Base-by-base conservation (phyloP, 352 stramenopile species). In the Plasmopara halstedii region DNA sequence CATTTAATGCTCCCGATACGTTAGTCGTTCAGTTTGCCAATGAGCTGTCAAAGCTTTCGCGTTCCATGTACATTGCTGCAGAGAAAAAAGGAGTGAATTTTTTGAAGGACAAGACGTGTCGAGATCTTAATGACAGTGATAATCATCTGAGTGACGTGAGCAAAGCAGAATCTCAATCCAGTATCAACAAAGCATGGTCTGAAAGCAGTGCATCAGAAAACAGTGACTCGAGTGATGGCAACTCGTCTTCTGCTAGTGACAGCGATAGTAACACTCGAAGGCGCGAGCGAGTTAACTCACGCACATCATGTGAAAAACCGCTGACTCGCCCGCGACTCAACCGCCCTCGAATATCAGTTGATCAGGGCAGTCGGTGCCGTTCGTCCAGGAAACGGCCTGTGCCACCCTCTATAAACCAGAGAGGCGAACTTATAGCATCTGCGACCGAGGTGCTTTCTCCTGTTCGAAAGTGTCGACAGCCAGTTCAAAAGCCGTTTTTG, bases 1-100 rank as follows among this genome's bases (percentile, higher is more conserved):
- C 56, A 25, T 95, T 87, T 51, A 94, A 95, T 46, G 63, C 73
- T 36, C 42, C 64, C 7, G 81, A 92, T 42, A 86, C 76, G 33
- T 53, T 84, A 37, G 77, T 94, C 17, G 73, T 88, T 11, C 62
- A 87, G 41, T 94, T 90, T 57, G 79, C 82, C 14, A 56, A 86
- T 29, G 56, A 66, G 22, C 54, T 95, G 7, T 73, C 77, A 8
- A 66, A 63, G 18, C 63, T 94, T 51, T 87, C 73, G 41, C 62
- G 67, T 34, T 54, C 59, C 15, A 90, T 90, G 75, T 69, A 51
- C 29, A 60, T 60, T 23, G 55, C 64, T 44, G 79, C 77, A 15
- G 73, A 87, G 38, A 70, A 64, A 29, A 73, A 78, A 35, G 79
- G 78, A 5, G 69, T 73, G 7, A 31, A 53, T 29, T 57, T 48